phyloP scores from a whole-genome alignment of 2,329 filamentous ascomycete genomes.

The Curvularia eragrostidis region DNA sequence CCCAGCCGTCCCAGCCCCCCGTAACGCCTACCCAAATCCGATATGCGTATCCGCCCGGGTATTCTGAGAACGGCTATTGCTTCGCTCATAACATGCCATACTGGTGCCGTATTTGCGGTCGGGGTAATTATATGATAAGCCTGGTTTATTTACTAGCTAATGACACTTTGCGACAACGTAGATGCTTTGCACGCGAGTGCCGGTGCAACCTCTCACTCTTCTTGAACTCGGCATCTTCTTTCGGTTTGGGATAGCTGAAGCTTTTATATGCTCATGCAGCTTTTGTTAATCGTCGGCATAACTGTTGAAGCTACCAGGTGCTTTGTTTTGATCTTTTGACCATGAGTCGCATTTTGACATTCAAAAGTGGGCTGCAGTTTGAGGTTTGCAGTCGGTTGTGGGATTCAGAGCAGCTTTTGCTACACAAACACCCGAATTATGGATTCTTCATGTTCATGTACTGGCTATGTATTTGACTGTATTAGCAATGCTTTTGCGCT shows the following conservation, averaged over 20 bases:
- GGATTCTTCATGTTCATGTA: no score
- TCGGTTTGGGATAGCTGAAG: not conserved
- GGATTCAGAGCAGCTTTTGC: not conserved
- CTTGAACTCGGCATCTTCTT: not conserved
- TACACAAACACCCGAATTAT: not conserved
- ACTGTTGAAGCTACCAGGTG: no score
- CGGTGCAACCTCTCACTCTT: not conserved
- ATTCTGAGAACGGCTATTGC: slow-evolving; percentile 19
- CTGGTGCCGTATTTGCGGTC: slow-evolving; percentile 22
- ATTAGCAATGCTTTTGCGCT: not conserved
- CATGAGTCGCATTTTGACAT: not conserved
- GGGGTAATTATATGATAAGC: not conserved
- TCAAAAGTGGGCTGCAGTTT: not conserved
- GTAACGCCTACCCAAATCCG: not conserved
- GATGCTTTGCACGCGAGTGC: not conserved
- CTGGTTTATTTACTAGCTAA: not conserved
- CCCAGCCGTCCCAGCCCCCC: not conserved
- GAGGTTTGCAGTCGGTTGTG: not conserved
- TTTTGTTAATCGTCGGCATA: no score
- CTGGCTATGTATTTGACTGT: no score
- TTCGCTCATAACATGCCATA: slow-evolving; percentile 21
- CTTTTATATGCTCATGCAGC: not conserved
- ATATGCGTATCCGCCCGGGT: slow-evolving; percentile 17
- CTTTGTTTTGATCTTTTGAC: not conserved
- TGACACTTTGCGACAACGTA: not conserved